phyloP scores from a whole-genome alignment of 805 yeast genomes.

The Ogataea wickerhamii region DNA sequence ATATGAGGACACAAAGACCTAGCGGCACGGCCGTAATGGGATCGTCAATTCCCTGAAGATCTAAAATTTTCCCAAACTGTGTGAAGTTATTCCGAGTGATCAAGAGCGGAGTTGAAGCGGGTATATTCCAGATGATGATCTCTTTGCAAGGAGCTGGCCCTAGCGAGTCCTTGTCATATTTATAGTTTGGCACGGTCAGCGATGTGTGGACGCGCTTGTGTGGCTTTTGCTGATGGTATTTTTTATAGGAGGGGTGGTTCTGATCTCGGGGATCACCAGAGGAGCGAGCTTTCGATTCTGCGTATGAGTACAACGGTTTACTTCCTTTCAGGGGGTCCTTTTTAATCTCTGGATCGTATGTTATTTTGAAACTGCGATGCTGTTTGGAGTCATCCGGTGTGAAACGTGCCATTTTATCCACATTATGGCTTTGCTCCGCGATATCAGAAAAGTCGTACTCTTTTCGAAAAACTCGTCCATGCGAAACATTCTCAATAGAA shows the following conservation, averaged over 20 bases:
- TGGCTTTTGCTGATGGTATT: slow-evolving; percentile 9
- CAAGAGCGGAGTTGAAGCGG: slow-evolving; percentile 46
- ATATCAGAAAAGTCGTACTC: slow-evolving; percentile 17
- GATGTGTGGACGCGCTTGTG: slow-evolving; percentile 9
- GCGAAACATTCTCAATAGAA: too few relatives aligned
- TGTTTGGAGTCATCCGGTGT: neutral
- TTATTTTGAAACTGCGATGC: slow-evolving; percentile 31
- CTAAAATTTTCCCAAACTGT: slow-evolving; percentile 60
- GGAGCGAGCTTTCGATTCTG: slow-evolving; percentile 29
- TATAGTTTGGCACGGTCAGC: slow-evolving; percentile 30
- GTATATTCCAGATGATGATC: slow-evolving; percentile 65
- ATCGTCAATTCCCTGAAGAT: slow-evolving; percentile 58
- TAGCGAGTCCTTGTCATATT: slow-evolving; percentile 66
- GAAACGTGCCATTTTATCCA: slow-evolving; percentile 4
- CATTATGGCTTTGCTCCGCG: slow-evolving; percentile 20
- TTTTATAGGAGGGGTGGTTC: slow-evolving; percentile 8
- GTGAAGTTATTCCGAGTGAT: slow-evolving; percentile 51
- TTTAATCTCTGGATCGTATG: slow-evolving; percentile 50
- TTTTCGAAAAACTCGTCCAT: slow-evolving; percentile 4
- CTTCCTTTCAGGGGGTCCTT: slow-evolving; percentile 33
- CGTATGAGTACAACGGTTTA: slow-evolving; percentile 35
- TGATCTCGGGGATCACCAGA: slow-evolving; percentile 22
- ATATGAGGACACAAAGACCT: slow-evolving; percentile 64
- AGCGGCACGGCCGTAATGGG: slow-evolving; percentile 75
- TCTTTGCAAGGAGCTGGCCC: slow-evolving; percentile 74